Conservation (phyloP, 129 eudicot genomes). For the Kitagawia praeruptora region DNA sequence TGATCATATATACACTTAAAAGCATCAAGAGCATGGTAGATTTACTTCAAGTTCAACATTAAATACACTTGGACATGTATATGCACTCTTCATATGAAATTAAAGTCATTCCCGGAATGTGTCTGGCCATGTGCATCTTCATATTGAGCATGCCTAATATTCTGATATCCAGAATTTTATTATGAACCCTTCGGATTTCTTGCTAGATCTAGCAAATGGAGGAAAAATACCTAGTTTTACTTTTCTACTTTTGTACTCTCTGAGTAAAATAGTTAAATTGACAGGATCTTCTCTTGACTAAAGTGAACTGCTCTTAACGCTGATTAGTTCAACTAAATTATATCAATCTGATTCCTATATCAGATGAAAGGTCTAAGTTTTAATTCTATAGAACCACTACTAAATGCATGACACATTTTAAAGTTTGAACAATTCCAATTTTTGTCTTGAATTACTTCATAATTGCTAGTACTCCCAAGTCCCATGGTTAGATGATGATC, state of each 20-base stretch:
- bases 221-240: background rate
- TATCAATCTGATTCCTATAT: background rate
- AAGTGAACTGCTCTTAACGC: background rate
- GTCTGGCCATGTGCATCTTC: too few species aligned
- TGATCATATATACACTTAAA: background rate
- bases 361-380: background rate
- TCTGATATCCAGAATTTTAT: too few species aligned
- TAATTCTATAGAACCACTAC: background rate
- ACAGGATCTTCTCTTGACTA: background rate
- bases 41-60: background rate
- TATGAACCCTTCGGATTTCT: conserved; percentile 90
- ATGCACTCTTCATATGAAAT: background rate
- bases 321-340: background rate
- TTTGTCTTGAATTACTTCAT: too few species aligned
- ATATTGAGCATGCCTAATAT: too few species aligned
- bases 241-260: background rate
- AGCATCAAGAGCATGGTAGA: background rate
- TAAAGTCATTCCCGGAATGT: too few species aligned
- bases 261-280: background rate
- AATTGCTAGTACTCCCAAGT: too few species aligned
- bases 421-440: background rate
- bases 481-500: too few species aligned
- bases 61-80: too few species aligned
- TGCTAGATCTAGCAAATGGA: conserved; percentile 73
- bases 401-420: background rate